Conservation (phyloP, 1,284 basidiomycete genomes). For the Malassezia dermatis region DNA sequence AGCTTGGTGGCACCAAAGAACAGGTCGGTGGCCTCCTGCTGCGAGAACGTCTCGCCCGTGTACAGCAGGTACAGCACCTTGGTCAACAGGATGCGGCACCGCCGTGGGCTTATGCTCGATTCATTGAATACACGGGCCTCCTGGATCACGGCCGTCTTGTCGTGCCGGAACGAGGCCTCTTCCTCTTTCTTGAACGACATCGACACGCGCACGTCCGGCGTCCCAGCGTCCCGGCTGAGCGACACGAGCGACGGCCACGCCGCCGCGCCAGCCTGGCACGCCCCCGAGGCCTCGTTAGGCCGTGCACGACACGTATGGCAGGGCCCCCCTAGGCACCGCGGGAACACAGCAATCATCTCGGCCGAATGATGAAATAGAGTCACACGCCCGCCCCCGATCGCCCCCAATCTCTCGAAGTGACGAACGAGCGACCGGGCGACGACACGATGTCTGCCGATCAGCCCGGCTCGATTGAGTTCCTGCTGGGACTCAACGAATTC, state of each 20-base stretch:
- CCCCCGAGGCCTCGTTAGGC: background rate
- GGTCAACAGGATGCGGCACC: constrained; percentile 90
- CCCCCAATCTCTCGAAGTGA: background rate
- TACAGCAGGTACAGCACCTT: constrained; percentile 93
- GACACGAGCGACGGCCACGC: background rate
- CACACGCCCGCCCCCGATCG: background rate
- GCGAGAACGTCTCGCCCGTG: constrained; percentile 84
- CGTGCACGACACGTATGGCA: background rate
- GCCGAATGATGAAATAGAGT: background rate
- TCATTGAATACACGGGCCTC: constrained; percentile 99
- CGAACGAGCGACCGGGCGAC: background rate
- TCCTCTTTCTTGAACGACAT: constrained; percentile 49
- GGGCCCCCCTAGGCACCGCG: background rate
- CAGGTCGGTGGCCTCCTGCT: constrained; percentile 90
- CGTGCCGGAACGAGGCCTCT: constrained; percentile 42
- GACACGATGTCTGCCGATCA: constrained; percentile 19
- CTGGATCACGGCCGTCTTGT: constrained; percentile 54
- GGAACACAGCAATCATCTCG: background rate
- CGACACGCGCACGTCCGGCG: constrained; percentile 10
- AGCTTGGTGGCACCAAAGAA: constrained; percentile 99
- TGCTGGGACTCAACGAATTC: constrained; percentile 40
- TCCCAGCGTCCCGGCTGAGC: constrained; percentile 14
- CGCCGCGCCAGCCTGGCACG: constrained; percentile 6
- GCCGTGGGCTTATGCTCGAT: constrained; percentile 73
- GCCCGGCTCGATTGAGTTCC: constrained; percentile 34